These are phyloP conservation scores for Kernera saxatilis DNA, from an alignment of 345 rosid genomes.

Conservation along the genomic window DNA sequence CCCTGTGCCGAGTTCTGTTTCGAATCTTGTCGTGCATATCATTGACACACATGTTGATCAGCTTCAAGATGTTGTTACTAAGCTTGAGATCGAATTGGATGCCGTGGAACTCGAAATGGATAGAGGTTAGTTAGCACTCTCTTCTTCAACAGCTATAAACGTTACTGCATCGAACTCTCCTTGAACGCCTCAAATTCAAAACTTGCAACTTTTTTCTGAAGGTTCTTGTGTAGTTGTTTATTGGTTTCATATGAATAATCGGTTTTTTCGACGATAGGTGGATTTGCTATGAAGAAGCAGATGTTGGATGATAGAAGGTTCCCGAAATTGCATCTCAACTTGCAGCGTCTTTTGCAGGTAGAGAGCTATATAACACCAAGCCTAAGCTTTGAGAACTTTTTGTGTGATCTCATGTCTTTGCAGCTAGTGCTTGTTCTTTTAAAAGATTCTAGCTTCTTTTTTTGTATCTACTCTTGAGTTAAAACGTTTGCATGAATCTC, in stretches of 20 bases:
- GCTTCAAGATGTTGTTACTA: slow-evolving; percentile 81
- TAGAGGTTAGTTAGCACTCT: slow-evolving; percentile 53
- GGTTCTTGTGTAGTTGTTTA: not conserved
- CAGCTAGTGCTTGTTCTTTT: no score
- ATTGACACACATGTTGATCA: slow-evolving; percentile 92
- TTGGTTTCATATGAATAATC: not conserved
- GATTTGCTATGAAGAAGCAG: slow-evolving; percentile 80
- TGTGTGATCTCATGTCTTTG: slow-evolving; percentile 42
- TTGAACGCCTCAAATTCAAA: no score
- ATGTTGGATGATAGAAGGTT: slow-evolving; percentile 91
- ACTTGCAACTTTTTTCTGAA: not conserved
- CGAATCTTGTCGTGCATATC: slow-evolving; percentile 87
- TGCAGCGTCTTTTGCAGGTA: slow-evolving; percentile 95
- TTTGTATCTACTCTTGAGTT: not conserved
- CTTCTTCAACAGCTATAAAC: slow-evolving; percentile 13
- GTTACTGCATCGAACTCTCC: no score
- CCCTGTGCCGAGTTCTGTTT: slow-evolving; percentile 80
- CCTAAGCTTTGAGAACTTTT: not conserved
- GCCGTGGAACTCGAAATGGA: slow-evolving; percentile 86
- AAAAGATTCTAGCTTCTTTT: not conserved
- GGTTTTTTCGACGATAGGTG: slow-evolving; percentile 39
- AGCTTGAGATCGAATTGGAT: slow-evolving; percentile 88
- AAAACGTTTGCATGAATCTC: slow-evolving; percentile 2
- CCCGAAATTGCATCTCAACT: slow-evolving; percentile 89
- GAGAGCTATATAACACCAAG: not conserved